A percentile compares a stretch with the other conserved stretches of the same genome.
These are phyloP conservation scores for Stevia rebaudiana DNA, from an alignment of 140 eudicot species.

Conservation along the genomic window DNA sequence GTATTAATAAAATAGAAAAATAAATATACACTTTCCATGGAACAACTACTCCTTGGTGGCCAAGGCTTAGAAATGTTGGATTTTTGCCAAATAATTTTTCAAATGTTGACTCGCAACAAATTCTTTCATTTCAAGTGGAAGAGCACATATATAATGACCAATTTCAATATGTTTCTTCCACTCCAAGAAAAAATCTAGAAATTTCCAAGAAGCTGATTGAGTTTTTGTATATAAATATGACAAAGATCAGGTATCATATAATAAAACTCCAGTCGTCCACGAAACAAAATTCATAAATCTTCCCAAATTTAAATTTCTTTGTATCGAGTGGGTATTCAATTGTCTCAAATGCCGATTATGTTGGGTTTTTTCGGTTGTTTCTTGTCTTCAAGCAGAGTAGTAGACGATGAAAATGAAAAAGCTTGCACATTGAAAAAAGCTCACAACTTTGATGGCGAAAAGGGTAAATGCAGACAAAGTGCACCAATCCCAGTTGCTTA, in stretches of 20 bases:
- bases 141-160: no score
- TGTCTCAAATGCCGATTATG: neutral
- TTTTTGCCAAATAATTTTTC: neutral
- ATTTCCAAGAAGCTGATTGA: neutral
- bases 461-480: neutral
- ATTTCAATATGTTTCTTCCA: no score
- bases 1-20: no score
- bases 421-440: neutral
- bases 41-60: neutral
- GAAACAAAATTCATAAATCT: neutral
- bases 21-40: no score
- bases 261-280: no score
- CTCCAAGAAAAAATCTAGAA: neutral
- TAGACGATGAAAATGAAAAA: neutral
- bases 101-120: no score
- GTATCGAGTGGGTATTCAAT: neutral
- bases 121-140: no score
- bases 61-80: neutral
- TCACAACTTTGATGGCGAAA: neutral
- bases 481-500: conserved; percentile 20
- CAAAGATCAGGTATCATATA: no score
- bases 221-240: neutral
- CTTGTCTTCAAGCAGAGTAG: conserved; percentile 2
- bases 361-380: conserved; percentile 6
- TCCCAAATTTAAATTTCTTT: neutral